Conservation (phyloP, 2,329 filamentous ascomycete genomes). For the Pseudocercospora fijiensis region DNA sequence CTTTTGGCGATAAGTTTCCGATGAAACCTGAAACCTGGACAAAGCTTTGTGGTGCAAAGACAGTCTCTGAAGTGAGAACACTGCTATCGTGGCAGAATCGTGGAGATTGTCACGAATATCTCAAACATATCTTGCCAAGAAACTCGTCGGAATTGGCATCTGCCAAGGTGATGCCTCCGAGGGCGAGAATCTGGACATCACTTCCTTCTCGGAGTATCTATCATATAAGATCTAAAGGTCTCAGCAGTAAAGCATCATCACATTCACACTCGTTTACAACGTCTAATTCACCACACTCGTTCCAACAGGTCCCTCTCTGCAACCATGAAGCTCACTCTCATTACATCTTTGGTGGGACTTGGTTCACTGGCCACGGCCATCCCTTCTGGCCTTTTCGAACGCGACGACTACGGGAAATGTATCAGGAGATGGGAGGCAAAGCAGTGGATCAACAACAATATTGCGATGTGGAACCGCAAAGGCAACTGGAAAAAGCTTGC, state of each 20-base stretch:
- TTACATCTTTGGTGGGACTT: neutral
- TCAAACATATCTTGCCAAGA: neutral
- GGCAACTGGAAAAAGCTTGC: neutral
- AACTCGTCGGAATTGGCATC: neutral
- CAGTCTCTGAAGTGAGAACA: neutral
- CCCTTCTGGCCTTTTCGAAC: neutral
- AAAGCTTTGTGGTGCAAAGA: conserved; percentile 7
- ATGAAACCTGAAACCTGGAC: neutral
- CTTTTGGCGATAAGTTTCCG: neutral
- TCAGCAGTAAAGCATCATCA: neutral
- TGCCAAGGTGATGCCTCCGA: neutral
- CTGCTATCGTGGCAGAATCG: neutral
- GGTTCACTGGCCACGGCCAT: neutral
- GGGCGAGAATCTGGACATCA: neutral
- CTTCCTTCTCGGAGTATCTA: neutral
- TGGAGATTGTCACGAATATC: conserved; percentile 5
- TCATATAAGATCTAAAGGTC: neutral
- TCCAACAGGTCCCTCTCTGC: neutral
- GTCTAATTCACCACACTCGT: neutral
- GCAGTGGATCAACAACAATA: neutral
- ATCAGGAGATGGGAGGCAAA: neutral
- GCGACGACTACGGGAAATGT: neutral
- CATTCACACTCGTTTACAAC: conserved; percentile 2
- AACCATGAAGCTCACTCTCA: neutral
- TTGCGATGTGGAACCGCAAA: neutral